Evolutionary conservation across 2,329 filamentous ascomycete genomes (phyloP), one percentile per base, ranked within the genome.

Genomic region (Aspergillus versicolor): DNA sequence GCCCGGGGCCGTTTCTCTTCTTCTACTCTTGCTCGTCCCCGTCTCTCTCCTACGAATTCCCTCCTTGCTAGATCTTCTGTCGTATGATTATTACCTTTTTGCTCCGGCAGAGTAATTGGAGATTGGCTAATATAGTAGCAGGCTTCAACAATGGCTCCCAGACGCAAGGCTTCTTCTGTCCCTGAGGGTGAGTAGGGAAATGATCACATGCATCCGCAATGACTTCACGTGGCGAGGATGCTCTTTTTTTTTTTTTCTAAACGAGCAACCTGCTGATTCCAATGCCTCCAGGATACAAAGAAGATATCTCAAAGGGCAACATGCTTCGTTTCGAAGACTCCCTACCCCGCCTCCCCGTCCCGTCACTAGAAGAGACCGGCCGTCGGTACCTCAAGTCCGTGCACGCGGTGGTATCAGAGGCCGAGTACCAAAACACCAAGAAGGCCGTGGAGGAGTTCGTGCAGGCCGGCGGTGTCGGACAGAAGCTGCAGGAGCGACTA

Each of bases 371-470:
- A 68, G 85, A 88, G 71, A 88, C 85, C 40, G 79, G 82, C 59
- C 80, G 82, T 66, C 82, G 83, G 60, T 88, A 88, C 76, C 79
- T 88, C 60, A 87, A 87, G 72, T 88, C 85, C 56, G 82, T 88
- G 17, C 85, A 86, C 73, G 82, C 85, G 49, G 77, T 88, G 30
- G 80, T 88, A 54, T 83, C 78, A 64, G 73, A 81, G 63, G 70
- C 76, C 61, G 85, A 88, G 70, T 88, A 78, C 70, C 77, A 84
- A 63, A 75, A 77, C 60, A 87, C 84, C 54, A 88, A 90, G 73
- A 89, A 89, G 70, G 92, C 91, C 32, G 92, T 99, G 37, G 82
- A 90, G 60, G 91, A 92, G 6, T 97, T 99, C 76, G 80, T 96
- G 65, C 87, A 88, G 65, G 91, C 93, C n/a, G 91, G 91, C 56